phyloP scores from a whole-genome alignment of 805 yeast species.

The Candida insectorum region DNA sequence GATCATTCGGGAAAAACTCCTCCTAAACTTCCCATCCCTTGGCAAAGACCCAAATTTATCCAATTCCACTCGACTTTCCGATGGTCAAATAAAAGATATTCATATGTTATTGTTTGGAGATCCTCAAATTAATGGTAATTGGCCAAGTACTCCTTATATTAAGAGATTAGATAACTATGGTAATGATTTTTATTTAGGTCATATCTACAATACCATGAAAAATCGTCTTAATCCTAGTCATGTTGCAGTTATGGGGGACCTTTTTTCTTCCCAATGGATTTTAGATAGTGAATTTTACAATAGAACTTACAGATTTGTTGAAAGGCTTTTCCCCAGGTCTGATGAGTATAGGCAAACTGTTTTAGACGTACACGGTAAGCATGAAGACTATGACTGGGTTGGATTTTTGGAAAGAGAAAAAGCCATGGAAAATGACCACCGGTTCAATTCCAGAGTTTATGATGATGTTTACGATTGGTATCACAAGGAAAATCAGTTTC shows the following conservation, averaged over 20 bases:
- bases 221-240: conserved; percentile 66
- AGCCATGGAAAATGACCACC: conserved; percentile 27
- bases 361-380: conserved; percentile 44
- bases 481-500: conserved; percentile 20
- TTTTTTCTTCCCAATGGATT: conserved; percentile 94
- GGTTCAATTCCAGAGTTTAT: conserved; percentile 40
- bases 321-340: conserved; percentile 64
- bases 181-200: conserved; percentile 86
- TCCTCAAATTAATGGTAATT: conserved; percentile 92
- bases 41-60: conserved; percentile 1
- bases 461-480: conserved; percentile 69
- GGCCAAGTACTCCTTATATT: conserved; percentile 66
- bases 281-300: conserved; percentile 78
- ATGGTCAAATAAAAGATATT: conserved; percentile 42
- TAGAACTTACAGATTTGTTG: conserved; percentile 71
- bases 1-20: conserved; percentile 11
- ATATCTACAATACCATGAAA: conserved; percentile 68
- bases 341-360: conserved; percentile 46
- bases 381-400: conserved; percentile 57
- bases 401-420: conserved; percentile 41
- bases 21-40: conserved; percentile 18
- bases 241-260: conserved; percentile 89
- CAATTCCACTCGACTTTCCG: conserved; percentile 3
- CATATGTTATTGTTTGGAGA: conserved; percentile 86
- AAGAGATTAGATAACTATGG: conserved; percentile 82